These are phyloP conservation scores for Penicillium freii DNA, from an alignment of 2,329 filamentous ascomycete genomes.

Conservation along the genomic window DNA sequence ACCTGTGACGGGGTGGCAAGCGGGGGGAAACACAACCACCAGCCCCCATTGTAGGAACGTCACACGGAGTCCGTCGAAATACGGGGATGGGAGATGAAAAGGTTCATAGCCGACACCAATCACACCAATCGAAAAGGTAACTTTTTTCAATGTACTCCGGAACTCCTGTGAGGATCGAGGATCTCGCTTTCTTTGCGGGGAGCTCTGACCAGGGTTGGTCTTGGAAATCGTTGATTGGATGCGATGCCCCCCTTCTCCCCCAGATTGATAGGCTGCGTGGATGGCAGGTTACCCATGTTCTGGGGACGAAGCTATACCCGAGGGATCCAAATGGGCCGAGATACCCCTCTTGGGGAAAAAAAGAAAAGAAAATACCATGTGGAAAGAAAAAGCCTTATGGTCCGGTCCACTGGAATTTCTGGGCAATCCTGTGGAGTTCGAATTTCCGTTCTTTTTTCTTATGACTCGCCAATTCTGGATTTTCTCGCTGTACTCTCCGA, in stretches of 20 bases:
- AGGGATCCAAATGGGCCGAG: slow-evolving; percentile 1
- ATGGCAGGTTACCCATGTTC: slow-evolving; percentile 5
- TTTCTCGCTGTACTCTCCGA: slow-evolving; percentile 5
- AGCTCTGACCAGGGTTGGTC: not conserved
- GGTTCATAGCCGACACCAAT: slow-evolving; percentile 3
- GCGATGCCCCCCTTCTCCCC: not conserved
- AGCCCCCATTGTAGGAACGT: slow-evolving; percentile 1
- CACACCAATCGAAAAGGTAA: not conserved
- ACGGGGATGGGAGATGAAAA: slow-evolving; percentile 5
- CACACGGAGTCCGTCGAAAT: slow-evolving; percentile 11
- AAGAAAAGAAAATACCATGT: too few relatives aligned
- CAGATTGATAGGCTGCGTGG: slow-evolving; percentile 4
- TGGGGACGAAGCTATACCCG: slow-evolving; percentile 7
- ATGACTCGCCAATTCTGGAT: not conserved
- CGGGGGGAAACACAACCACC: not conserved
- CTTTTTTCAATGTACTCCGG: not conserved
- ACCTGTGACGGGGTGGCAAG: slow-evolving; percentile 3
- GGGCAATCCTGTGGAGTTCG: not conserved
- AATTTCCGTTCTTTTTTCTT: not conserved
- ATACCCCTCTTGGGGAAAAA: too few relatives aligned
- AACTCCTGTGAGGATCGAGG: slow-evolving; percentile 8
- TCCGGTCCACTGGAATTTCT: slow-evolving; percentile 1
- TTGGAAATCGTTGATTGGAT: not conserved
- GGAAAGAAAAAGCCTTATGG: slow-evolving; percentile 1
- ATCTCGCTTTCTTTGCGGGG: slow-evolving; percentile 12